These are phyloP conservation scores for Rhododendron griersonianum DNA, from an alignment of 148 eudicot species.

Conservation along the genomic window DNA sequence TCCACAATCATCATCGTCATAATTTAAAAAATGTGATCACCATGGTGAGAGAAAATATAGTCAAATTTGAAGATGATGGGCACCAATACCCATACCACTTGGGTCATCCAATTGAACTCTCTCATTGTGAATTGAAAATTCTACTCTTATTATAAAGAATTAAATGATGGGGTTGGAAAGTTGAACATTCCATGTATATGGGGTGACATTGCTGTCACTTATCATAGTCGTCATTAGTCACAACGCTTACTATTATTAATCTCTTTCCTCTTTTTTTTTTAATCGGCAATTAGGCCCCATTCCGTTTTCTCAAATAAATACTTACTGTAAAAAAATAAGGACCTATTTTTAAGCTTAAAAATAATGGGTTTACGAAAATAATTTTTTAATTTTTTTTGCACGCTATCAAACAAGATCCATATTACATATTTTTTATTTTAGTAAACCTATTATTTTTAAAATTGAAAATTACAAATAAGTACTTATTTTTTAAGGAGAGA, in stretches of 20 bases:
- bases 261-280: neutral
- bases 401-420: too few relatives aligned
- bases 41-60: neutral
- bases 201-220: neutral
- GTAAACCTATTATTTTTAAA: too few relatives aligned
- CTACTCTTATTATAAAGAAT: neutral
- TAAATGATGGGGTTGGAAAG: neutral
- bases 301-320: too few relatives aligned
- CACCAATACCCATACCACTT: constrained; percentile 1
- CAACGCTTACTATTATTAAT: neutral
- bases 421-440: too few relatives aligned
- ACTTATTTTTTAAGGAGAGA: too few relatives aligned
- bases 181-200: neutral
- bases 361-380: too few relatives aligned
- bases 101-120: neutral
- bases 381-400: too few relatives aligned
- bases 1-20: neutral
- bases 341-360: too few relatives aligned
- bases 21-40: neutral
- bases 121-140: neutral
- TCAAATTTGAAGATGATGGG: neutral
- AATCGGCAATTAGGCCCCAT: too few relatives aligned
- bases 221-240: neutral
- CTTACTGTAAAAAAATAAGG: too few relatives aligned
- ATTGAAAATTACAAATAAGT: too few relatives aligned